Percentiles rank a stretch among this genome's conserved stretches.
These are phyloP conservation scores for Filosporella fistucella DNA, from an alignment of 495 filamentous ascomycete species.

Conservation along the genomic window DNA sequence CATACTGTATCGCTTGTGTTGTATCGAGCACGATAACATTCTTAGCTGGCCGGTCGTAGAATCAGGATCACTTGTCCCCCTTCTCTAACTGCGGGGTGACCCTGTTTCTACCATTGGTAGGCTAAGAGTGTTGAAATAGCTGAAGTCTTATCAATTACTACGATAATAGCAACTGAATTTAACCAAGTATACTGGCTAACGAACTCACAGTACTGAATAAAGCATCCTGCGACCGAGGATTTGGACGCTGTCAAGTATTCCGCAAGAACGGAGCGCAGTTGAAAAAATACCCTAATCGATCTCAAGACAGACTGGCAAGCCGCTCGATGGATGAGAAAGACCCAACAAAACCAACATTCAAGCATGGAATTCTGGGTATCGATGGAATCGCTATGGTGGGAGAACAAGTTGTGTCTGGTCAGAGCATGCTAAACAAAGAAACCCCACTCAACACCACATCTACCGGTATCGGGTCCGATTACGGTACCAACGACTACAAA, in stretches of 20 bases:
- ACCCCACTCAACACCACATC: constrained; percentile 67
- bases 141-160: no score
- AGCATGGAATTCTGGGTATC: constrained; percentile 66
- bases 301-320: constrained; percentile 66
- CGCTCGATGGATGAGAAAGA: constrained; percentile 52
- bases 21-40: no score
- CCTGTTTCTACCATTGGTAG: no score
- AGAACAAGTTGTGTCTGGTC: constrained; percentile 61
- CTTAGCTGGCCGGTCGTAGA: no score
- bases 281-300: constrained; percentile 75
- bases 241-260: constrained; percentile 95
- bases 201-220: constrained; percentile 98
- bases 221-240: constrained; percentile 87
- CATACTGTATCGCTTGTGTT: no score
- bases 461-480: constrained; percentile 59
- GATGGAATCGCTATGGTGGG: constrained; percentile 87
- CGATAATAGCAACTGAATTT: no score
- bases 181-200: no score
- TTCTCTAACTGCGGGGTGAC: no score
- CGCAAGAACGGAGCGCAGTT: constrained; percentile 76
- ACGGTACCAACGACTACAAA: constrained; percentile 55
- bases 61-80: no score
- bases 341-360: constrained; percentile 40
- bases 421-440: constrained; percentile 86
- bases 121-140: no score